Percentiles rank a stretch among this genome's conserved stretches.
Conservation (phyloP, 2,329 filamentous ascomycete genomes). For the Ophiostoma triangulosporum region DNA sequence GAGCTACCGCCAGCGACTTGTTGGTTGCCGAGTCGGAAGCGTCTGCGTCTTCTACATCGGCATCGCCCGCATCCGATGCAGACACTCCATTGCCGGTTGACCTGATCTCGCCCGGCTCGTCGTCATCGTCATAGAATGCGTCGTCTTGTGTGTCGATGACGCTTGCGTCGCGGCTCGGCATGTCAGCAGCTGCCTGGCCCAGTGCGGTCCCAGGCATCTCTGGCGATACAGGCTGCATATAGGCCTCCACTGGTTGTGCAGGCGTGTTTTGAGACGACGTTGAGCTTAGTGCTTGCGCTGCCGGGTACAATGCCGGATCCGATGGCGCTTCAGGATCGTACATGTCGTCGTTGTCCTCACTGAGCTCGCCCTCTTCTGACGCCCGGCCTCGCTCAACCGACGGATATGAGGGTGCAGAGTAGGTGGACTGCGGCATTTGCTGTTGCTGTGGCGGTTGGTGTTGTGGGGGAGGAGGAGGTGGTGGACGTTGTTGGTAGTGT, state of each 20-base stretch:
- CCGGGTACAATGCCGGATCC: neutral
- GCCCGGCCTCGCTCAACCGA: conserved; percentile 12
- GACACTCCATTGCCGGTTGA: conserved; percentile 5
- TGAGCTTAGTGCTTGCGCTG: neutral
- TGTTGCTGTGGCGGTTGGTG: neutral
- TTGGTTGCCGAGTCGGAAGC: conserved; percentile 9
- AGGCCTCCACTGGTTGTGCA: neutral
- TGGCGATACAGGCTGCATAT: neutral
- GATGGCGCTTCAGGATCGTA: conserved; percentile 7
- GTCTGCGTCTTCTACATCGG: conserved; percentile 12
- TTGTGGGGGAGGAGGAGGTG: neutral
- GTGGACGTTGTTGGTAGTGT: neutral
- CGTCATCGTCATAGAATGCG: conserved; percentile 14
- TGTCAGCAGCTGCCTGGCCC: conserved; percentile 1
- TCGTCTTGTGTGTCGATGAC: conserved; percentile 14
- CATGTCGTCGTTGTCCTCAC: conserved; percentile 35
- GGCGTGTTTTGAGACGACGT: neutral
- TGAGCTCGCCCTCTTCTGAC: conserved; percentile 63
- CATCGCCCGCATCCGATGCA: conserved; percentile 8
- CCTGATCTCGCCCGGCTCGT: conserved; percentile 9
- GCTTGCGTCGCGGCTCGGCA: conserved; percentile 13
- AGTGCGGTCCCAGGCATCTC: neutral
- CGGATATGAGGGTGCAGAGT: neutral
- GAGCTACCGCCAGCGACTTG: neutral
- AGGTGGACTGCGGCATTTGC: neutral